phyloP scores from a whole-genome alignment of 495 filamentous ascomycete species.

The Podospora pseudoanserina region DNA sequence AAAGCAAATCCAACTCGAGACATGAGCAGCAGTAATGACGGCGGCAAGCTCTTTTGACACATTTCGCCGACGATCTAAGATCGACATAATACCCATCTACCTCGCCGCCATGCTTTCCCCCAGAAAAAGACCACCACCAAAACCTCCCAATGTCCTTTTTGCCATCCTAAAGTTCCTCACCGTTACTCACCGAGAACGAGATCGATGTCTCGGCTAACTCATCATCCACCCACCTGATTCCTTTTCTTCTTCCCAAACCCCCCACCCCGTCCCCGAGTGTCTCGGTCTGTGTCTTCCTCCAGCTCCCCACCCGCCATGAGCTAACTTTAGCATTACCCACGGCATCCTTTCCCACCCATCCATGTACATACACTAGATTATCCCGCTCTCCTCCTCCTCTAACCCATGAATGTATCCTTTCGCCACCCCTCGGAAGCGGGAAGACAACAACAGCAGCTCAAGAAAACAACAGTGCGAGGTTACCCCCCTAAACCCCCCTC shows the following conservation, averaged over 20 bases:
- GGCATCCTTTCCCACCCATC: background rate
- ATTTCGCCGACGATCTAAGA: background rate
- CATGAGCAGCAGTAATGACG: too few species aligned
- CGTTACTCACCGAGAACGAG: background rate
- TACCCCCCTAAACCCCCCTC: too few species aligned
- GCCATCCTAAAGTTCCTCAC: background rate
- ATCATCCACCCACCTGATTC: background rate
- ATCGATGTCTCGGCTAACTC: background rate
- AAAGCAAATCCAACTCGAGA: too few species aligned
- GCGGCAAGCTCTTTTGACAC: background rate
- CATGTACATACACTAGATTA: too few species aligned
- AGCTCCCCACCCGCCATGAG: background rate
- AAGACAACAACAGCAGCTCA: background rate
- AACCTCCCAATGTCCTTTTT: background rate
- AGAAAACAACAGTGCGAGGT: too few species aligned
- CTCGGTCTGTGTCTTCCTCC: background rate
- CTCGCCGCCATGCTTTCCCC: background rate
- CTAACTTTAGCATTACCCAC: background rate
- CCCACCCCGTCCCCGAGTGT: background rate
- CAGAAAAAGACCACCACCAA: background rate
- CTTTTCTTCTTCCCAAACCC: background rate
- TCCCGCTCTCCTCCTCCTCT: background rate
- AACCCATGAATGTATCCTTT: background rate
- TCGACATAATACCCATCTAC: background rate
- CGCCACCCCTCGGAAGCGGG: background rate